Conservation (phyloP, 2,329 filamentous ascomycete genomes). For the Thelonectria blattea region DNA sequence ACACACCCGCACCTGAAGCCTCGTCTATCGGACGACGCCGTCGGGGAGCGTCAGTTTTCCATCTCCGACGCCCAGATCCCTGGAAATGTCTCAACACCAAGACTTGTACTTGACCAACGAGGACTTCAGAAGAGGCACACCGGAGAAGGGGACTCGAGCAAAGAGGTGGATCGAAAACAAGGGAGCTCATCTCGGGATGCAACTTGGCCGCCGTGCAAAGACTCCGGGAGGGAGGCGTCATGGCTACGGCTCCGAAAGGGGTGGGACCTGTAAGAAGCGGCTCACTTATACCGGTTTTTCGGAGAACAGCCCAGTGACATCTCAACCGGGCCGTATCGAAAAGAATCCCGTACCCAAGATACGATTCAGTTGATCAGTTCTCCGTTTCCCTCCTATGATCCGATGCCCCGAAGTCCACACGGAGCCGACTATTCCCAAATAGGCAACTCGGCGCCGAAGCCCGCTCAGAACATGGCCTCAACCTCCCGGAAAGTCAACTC, state of each 20-base stretch:
- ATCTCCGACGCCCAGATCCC: constrained; percentile 4
- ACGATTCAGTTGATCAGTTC: background rate
- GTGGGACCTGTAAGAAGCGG: background rate
- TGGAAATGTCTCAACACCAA: background rate
- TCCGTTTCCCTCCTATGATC: constrained; percentile 1
- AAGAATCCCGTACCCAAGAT: background rate
- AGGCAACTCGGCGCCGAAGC: constrained; percentile 29
- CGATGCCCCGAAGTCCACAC: background rate
- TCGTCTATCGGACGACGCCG: background rate
- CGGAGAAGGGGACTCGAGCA: background rate
- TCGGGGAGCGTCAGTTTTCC: background rate
- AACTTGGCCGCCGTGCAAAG: background rate
- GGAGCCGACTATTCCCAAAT: constrained; percentile 5
- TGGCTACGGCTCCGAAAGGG: no score
- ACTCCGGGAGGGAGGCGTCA: no score
- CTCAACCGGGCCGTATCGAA: background rate
- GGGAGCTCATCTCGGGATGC: constrained; percentile 8
- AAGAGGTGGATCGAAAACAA: background rate
- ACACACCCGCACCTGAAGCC: background rate
- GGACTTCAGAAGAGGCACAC: background rate
- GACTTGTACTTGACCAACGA: background rate
- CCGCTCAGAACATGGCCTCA: background rate
- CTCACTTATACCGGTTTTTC: constrained; percentile 3
- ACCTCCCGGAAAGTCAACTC: constrained; percentile 7
- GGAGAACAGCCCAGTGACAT: no score